These are phyloP conservation scores for Fusarium verticillioides DNA, from an alignment of 2,329 filamentous ascomycete species.

Conservation along the genomic window DNA sequence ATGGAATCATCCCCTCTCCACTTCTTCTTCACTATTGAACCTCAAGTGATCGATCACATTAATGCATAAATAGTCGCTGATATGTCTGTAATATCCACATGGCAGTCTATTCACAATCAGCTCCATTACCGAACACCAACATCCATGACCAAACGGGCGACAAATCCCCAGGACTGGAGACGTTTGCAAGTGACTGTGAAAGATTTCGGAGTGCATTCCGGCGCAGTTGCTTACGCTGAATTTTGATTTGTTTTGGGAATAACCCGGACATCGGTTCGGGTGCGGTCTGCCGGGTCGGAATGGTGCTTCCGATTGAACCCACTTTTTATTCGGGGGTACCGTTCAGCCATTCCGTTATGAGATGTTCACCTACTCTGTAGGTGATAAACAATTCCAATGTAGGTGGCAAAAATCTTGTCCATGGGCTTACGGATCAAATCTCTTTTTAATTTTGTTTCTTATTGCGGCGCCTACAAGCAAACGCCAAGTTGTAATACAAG, in stretches of 20 bases:
- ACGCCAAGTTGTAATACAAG: not conserved
- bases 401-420: not conserved
- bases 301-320: constrained; percentile 33
- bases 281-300: constrained; percentile 21
- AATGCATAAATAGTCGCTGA: not conserved
- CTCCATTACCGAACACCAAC: not conserved
- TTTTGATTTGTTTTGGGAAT: not conserved
- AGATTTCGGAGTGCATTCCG: not conserved
- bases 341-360: not conserved
- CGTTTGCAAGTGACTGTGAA: not conserved
- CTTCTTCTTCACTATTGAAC: not conserved
- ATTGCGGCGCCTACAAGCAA: constrained; percentile 11
- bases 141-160: not conserved
- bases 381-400: no score
- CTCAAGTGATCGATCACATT: constrained; percentile 20
- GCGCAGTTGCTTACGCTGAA: not conserved
- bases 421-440: not conserved
- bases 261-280: not conserved
- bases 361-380: not conserved
- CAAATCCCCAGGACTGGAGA: not conserved
- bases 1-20: constrained; percentile 1
- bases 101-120: not conserved
- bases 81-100: constrained; percentile 16
- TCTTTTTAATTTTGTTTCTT: not conserved
- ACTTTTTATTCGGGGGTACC: constrained; percentile 22